These are phyloP conservation scores for Tephrocybe rancida DNA, from an alignment of 768 basidiomycete species.

Conservation along the genomic window DNA sequence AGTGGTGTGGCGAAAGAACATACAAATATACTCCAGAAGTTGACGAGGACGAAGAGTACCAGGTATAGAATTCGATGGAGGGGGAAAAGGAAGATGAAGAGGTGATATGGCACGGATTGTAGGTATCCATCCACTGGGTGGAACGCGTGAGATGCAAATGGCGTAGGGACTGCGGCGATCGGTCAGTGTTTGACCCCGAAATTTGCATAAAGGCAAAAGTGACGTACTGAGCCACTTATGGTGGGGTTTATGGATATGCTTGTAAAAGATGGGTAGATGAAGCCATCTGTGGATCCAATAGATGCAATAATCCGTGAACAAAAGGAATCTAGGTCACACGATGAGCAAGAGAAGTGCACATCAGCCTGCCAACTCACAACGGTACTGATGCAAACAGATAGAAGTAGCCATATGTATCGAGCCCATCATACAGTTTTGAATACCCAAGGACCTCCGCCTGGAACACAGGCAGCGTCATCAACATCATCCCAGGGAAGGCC, in stretches of 20 bases:
- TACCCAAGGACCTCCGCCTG: conserved; percentile 88
- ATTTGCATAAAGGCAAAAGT: background rate
- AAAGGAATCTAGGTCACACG: conserved; percentile 55
- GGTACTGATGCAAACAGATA: conserved; percentile 72
- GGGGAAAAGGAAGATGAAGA: conserved; percentile 90
- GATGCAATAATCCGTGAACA: conserved; percentile 91
- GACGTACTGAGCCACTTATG: conserved; percentile 96
- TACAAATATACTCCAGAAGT: conserved; percentile 93
- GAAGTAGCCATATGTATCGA: conserved; percentile 78
- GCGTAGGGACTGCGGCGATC: conserved; percentile 78
- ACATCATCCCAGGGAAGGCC: conserved; percentile 81
- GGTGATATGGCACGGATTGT: conserved; percentile 94
- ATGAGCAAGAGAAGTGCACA: background rate
- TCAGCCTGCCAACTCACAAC: conserved; percentile 50
- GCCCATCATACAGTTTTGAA: conserved; percentile 74
- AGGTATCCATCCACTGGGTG: conserved; percentile 93
- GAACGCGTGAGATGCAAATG: conserved; percentile 97
- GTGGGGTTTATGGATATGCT: conserved; percentile 93
- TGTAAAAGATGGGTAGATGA: conserved; percentile 87
- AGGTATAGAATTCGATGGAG: conserved; percentile 86
- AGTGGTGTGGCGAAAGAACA: conserved; percentile 25
- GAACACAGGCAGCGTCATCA: conserved; percentile 94
- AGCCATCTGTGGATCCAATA: conserved; percentile 97
- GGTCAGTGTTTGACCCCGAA: background rate
- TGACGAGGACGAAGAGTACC: conserved; percentile 86